These are phyloP conservation scores for Flaveria brownii DNA, from an alignment of 129 eudicot genomes.

Conservation along the genomic window DNA sequence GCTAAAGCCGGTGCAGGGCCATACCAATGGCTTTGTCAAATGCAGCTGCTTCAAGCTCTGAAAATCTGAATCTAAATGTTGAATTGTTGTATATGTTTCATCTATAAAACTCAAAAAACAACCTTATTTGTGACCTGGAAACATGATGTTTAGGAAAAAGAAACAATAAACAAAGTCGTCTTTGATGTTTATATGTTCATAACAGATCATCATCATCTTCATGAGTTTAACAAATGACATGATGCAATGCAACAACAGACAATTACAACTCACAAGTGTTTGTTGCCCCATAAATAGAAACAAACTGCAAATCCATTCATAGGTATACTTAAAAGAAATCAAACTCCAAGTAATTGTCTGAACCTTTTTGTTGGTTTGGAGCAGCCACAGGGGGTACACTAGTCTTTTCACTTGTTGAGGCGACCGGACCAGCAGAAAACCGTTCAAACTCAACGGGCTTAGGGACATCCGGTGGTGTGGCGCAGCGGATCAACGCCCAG, in stretches of 20 bases:
- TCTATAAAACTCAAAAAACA: slow-evolving; percentile 15
- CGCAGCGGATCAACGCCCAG: slow-evolving; percentile 81
- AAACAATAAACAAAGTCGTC: slow-evolving; percentile 22
- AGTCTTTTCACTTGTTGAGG: slow-evolving; percentile 46
- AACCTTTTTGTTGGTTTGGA: slow-evolving; percentile 54
- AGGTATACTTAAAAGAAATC: slow-evolving; percentile 53
- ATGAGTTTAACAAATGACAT: slow-evolving; percentile 27
- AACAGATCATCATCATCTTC: slow-evolving; percentile 25
- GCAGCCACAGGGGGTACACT: slow-evolving; percentile 32
- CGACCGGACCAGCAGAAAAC: slow-evolving; percentile 32
- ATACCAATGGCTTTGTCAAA: slow-evolving; percentile 18
- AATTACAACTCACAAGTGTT: slow-evolving; percentile 38
- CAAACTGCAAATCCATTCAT: slow-evolving; percentile 24
- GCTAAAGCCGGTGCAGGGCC: slow-evolving; percentile 17
- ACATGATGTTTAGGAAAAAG: background rate
- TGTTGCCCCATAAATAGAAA: slow-evolving; percentile 19
- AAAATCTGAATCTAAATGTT: slow-evolving; percentile 11
- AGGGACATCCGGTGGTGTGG: slow-evolving; percentile 71
- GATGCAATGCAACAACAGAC: slow-evolving; percentile 35
- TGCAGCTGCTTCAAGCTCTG: slow-evolving; percentile 63
- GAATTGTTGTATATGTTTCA: slow-evolving; percentile 7
- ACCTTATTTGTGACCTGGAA: slow-evolving; percentile 22
- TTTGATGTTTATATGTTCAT: slow-evolving; percentile 23
- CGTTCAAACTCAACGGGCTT: slow-evolving; percentile 60
- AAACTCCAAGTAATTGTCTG: slow-evolving; percentile 64